Base-by-base conservation (phyloP, 306 rosid species). In the Oemleria cerasiformis region DNA sequence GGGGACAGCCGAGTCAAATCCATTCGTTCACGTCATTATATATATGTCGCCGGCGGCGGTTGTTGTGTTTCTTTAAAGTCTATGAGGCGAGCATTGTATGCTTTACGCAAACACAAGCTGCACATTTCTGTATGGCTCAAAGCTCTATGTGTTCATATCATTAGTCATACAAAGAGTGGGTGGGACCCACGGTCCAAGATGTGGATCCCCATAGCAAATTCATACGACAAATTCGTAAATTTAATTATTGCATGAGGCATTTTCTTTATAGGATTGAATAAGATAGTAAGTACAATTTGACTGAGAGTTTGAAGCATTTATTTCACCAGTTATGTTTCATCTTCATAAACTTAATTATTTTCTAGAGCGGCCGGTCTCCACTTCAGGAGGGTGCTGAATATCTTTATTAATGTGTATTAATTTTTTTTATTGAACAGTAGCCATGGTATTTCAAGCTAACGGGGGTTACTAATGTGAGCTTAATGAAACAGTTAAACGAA, bases 401-500 rank as follows among this genome's bases (percentile, higher is more conserved):
- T 61, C 47, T 38, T 61, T 17, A 61, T 61, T 38, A 61, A 44
- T 61, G 42, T 43, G 60, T 17, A 15, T 25, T 55, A 13, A 53
- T 20, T 43, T 53, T 55, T 41, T 8, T 23, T 41, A 41, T 14
- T 56, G 63, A 53, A 21, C 13, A 8, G 20, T 38, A 39, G 39
- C 59, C 12, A 69, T 40, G 40, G 63, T 14, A 50, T 38, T 9
- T 39, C 13, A 68, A 19, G 41, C 41, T 69, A 25, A 56, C 5
- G 74, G 65, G 38, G 56, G 56, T 70, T 70, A 70, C 55, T 56
- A 23, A 53, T 16, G 42, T 42, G 7, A 55, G 41, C 50, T 55
- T 69, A 40, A 70, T 20, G 3, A 54, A 70, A 70, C 53, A 70
- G 41, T 41, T 41, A 70, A 56, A 57, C 40, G 63, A 40, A 0